phyloP scores from a whole-genome alignment of 192 early-diverging fungal species.

The Dissophora globulifera region DNA sequence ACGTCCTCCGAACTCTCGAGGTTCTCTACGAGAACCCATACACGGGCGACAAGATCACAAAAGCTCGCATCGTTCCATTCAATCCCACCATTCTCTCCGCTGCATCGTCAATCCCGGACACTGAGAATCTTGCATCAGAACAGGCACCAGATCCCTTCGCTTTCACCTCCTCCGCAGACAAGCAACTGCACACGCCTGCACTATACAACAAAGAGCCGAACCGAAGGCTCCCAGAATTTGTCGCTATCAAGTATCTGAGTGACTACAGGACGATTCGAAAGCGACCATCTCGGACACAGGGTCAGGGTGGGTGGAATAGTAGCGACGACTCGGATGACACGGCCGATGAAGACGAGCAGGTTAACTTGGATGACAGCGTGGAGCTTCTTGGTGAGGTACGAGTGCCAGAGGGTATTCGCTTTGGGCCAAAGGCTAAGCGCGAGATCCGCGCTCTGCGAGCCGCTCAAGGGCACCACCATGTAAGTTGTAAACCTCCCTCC shows the following conservation, averaged over 20 bases:
- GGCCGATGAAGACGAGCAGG: neutral
- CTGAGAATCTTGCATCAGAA: neutral
- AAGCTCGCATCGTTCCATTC: constrained; percentile 20
- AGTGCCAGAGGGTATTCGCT: constrained; percentile 14
- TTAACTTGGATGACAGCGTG: no score
- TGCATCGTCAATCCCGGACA: neutral
- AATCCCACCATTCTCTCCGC: constrained; percentile 9
- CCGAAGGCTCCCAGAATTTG: neutral
- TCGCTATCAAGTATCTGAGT: constrained; percentile 43
- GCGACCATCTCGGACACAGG: neutral
- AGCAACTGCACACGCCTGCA: neutral
- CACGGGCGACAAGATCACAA: constrained; percentile 46
- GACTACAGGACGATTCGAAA: constrained; percentile 10
- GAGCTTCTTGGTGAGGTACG: neutral
- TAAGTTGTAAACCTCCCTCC: neutral
- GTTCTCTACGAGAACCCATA: constrained; percentile 48
- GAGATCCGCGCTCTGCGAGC: constrained; percentile 40
- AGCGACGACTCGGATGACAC: constrained; percentile 18
- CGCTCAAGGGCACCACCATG: constrained; percentile 43
- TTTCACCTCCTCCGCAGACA: no score
- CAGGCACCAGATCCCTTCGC: no score
- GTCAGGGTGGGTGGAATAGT: neutral
- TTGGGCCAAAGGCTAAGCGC: constrained; percentile 34
- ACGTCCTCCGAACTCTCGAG: constrained; percentile 20
- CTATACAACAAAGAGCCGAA: neutral